Evolutionary conservation across 805 yeast species (phyloP).

Genomic region (Kuraishia cidri): DNA sequence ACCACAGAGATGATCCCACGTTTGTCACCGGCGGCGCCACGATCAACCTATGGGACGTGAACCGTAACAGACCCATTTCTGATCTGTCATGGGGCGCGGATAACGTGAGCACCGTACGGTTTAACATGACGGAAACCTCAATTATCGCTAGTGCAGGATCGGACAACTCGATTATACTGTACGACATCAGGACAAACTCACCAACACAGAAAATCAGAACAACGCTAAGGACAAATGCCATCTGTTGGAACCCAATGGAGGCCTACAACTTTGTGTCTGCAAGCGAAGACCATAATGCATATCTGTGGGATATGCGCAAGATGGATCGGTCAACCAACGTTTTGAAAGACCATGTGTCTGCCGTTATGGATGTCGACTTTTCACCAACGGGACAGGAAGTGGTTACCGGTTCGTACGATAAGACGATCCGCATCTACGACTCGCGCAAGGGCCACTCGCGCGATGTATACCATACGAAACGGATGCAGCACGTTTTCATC

Average conservation of each 20-base stretch:
- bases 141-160: conserved; percentile 84
- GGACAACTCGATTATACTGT: conserved; percentile 84
- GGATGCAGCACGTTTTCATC: conserved; percentile 93
- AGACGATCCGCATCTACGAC: conserved; percentile 76
- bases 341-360: conserved; percentile 91
- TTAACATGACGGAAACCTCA: conserved; percentile 85
- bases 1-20: conserved; percentile 60
- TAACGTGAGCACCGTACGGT: conserved; percentile 71
- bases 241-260: conserved; percentile 97
- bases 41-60: conserved; percentile 88
- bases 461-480: conserved; percentile 91
- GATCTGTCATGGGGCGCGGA: conserved; percentile 96
- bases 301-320: conserved; percentile 95
- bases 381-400: conserved; percentile 96
- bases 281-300: conserved; percentile 90
- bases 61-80: conserved; percentile 67
- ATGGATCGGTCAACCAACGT: conserved; percentile 75
- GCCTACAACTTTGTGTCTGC: conserved; percentile 90
- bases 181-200: conserved; percentile 83
- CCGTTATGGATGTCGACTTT: conserved; percentile 90
- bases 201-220: conserved; percentile 90
- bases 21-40: conserved; percentile 92
- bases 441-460: conserved; percentile 77
- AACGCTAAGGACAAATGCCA: conserved; percentile 71
- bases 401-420: conserved; percentile 93